A percentile compares a stretch with the other conserved stretches of the same genome.
phyloP scores from a whole-genome alignment of 306 rosid species.

The Quercus variabilis region DNA sequence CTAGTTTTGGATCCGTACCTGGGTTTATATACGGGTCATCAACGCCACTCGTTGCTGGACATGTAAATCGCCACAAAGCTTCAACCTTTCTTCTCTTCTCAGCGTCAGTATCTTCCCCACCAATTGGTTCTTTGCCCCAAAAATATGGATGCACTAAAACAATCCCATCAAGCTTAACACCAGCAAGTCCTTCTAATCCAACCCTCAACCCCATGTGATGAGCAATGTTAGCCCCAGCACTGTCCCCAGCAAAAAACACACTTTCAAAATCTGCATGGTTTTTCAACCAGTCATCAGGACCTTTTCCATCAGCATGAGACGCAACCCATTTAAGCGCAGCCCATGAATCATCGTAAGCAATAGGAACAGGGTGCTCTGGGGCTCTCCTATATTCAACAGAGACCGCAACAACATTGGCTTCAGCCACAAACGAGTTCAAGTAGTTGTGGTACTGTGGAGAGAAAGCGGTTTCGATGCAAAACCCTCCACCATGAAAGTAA shows the following conservation, averaged over 20 bases:
- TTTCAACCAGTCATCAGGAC: slow-evolving; percentile 43
- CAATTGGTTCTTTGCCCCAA: slow-evolving; percentile 52
- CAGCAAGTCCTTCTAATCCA: slow-evolving; percentile 35
- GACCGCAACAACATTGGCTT: slow-evolving; percentile 42
- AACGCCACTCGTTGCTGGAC: slow-evolving; percentile 34
- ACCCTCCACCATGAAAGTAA: slow-evolving; percentile 74
- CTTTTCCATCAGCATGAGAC: slow-evolving; percentile 24
- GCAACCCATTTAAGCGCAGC: slow-evolving; percentile 53
- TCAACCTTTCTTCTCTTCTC: background rate
- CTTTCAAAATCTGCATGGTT: slow-evolving; percentile 36
- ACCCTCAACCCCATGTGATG: slow-evolving; percentile 50
- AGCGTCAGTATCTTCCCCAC: slow-evolving; percentile 17
- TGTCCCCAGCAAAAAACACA: slow-evolving; percentile 63
- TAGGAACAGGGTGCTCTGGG: slow-evolving; percentile 67
- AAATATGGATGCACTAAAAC: slow-evolving; percentile 59
- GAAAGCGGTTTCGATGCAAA: slow-evolving; percentile 53
- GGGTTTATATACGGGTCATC: slow-evolving; percentile 70
- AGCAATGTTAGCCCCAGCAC: slow-evolving; percentile 66
- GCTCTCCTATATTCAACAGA: slow-evolving; percentile 68
- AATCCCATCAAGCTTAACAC: slow-evolving; percentile 42
- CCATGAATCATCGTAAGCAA: slow-evolving; percentile 63
- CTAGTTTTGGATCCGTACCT: slow-evolving; percentile 49
- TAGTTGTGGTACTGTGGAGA: slow-evolving; percentile 49
- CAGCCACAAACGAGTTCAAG: slow-evolving; percentile 34
- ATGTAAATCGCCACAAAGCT: slow-evolving; percentile 46